Percentiles rank a stretch among this genome's conserved stretches.
phyloP scores from a whole-genome alignment of 495 filamentous ascomycete genomes.

The Pseudoneurospora amorphoporcata region DNA sequence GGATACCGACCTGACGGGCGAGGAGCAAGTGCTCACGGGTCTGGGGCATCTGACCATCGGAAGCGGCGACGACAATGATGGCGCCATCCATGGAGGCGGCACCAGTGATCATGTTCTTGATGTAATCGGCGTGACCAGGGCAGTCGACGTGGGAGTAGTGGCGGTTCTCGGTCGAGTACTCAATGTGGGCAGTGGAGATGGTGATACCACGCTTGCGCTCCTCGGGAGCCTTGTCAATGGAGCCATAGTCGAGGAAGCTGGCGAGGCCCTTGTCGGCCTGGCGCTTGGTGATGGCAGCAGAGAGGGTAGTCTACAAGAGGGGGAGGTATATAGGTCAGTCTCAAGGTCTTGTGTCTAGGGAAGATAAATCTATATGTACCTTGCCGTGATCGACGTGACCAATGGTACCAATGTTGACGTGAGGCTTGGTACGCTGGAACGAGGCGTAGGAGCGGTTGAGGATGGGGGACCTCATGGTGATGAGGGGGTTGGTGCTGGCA shows the following conservation, averaged over 20 bases:
- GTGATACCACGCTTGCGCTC: slow-evolving; percentile 99
- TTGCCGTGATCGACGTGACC: slow-evolving; percentile 99
- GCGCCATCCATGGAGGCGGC: slow-evolving; percentile 96
- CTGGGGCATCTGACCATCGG: slow-evolving; percentile 99
- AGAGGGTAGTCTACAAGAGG: slow-evolving; percentile 79
- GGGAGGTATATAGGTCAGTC: slow-evolving; percentile 14
- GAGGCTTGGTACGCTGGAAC: slow-evolving; percentile 88
- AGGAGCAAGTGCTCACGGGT: slow-evolving; percentile 97
- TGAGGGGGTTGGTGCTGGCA: slow-evolving; percentile 55
- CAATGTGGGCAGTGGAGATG: slow-evolving; percentile 95
- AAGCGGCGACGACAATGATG: slow-evolving; percentile 96
- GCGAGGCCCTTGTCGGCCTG: slow-evolving; percentile 90
- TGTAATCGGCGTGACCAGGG: slow-evolving; percentile 99
- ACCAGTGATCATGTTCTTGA: slow-evolving; percentile 99
- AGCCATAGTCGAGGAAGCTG: slow-evolving; percentile 87
- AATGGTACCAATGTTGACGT: slow-evolving; percentile 99
- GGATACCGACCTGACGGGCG: slow-evolving; percentile 93
- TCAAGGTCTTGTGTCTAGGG: slow-evolving; percentile 6
- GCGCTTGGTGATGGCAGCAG: slow-evolving; percentile 95
- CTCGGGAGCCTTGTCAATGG: slow-evolving; percentile 98
- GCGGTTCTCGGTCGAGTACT: slow-evolving; percentile 81
- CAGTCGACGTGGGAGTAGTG: slow-evolving; percentile 99
- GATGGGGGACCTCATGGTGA: slow-evolving; percentile 45
- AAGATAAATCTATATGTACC: slow-evolving; percentile 37
- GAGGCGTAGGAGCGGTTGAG: slow-evolving; percentile 64